Conservation (phyloP, 805 yeast genomes). For the Priceomyces medius region DNA sequence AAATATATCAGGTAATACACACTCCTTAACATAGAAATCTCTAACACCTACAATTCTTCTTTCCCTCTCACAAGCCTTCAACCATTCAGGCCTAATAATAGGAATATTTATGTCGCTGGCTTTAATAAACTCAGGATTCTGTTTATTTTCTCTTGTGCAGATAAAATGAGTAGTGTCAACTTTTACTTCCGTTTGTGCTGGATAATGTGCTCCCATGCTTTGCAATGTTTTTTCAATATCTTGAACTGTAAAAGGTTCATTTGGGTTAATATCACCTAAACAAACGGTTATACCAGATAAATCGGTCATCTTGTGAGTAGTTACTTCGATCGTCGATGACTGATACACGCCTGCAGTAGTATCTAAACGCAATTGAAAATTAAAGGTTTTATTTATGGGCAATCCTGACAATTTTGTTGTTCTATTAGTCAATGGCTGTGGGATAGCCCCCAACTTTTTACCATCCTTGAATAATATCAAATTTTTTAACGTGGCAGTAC, state of each 20-base stretch:
- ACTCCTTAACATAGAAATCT: conserved; percentile 69
- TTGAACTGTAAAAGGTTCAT: conserved; percentile 40
- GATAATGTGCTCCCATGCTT: conserved; percentile 75
- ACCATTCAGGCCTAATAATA: conserved; percentile 94
- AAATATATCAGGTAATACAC: conserved; percentile 43
- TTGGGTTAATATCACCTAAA: conserved; percentile 71
- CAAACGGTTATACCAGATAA: conserved; percentile 89
- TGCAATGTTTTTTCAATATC: conserved; percentile 64
- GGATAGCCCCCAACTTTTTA: conserved; percentile 73
- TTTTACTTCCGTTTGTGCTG: conserved; percentile 67
- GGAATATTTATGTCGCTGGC: conserved; percentile 90
- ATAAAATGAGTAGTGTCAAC: conserved; percentile 95
- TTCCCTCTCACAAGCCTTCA: conserved; percentile 88
- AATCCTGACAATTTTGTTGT: conserved; percentile 89
- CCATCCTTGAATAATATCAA: conserved; percentile 76
- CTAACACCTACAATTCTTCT: conserved; percentile 91
- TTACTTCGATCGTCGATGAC: conserved; percentile 66
- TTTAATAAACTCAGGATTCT: conserved; percentile 67
- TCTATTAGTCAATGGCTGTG: conserved; percentile 73
- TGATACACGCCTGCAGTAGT: conserved; percentile 87
- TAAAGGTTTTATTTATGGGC: conserved; percentile 79
- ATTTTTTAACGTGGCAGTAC: conserved; percentile 76
- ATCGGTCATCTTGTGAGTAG: conserved; percentile 95
- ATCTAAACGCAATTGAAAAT: conserved; percentile 74
- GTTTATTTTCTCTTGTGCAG: conserved; percentile 59